A percentile compares a stretch with the other conserved stretches of the same genome.
These are phyloP conservation scores for Pseudotsuga menziesii DNA, from an alignment of 75 land plant genomes.

Conservation along the genomic window DNA sequence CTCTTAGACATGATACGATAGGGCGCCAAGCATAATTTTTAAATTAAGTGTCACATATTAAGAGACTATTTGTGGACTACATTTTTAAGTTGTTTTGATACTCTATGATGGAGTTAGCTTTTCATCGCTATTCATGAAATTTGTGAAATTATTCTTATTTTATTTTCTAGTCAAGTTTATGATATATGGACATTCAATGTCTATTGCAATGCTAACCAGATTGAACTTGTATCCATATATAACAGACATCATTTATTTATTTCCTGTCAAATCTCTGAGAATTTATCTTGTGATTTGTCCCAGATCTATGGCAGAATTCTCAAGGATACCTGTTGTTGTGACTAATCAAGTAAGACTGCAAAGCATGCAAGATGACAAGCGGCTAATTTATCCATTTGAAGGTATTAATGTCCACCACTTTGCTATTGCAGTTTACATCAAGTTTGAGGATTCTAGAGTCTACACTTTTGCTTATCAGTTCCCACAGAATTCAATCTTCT, in stretches of 20 bases:
- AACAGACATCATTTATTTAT: not conserved
- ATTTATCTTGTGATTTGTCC: not conserved
- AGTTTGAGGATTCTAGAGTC: no score
- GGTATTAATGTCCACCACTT: no score
- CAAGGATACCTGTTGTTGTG: no score
- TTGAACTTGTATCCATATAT: not conserved
- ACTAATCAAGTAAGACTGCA: no score
- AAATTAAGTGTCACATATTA: slow-evolving; percentile 9
- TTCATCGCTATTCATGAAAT: not conserved
- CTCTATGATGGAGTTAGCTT: not conserved
- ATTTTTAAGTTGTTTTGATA: not conserved
- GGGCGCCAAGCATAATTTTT: slow-evolving; percentile 14
- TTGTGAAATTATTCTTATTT: not conserved
- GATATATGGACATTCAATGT: slow-evolving; percentile 1
- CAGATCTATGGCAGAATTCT: slow-evolving; percentile 75
- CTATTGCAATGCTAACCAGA: no score
- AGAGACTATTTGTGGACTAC: not conserved
- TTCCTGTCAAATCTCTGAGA: not conserved
- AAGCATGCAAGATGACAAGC: no score
- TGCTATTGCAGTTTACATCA: no score
- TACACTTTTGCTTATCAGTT: no score
- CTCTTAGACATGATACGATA: no score
- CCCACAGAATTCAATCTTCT: no score
- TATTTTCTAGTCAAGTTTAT: no score
- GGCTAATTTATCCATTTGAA: no score